A percentile compares a stretch with the other conserved stretches of the same genome.
Evolutionary conservation across 805 yeast species (phyloP).

Genomic region (Ogataea pilisensis): DNA sequence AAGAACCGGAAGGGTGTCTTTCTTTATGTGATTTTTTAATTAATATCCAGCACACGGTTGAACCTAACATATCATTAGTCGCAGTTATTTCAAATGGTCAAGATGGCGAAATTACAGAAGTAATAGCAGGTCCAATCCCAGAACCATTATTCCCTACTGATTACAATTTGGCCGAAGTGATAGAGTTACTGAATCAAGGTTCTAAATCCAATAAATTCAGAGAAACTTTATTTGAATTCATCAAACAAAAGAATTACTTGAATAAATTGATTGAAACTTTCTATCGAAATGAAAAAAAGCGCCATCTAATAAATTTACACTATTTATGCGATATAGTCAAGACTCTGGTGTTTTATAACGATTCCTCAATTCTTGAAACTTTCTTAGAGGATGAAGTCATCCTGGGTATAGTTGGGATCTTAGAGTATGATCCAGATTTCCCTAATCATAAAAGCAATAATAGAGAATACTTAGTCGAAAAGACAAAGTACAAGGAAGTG

Average conservation of each 20-base stretch:
- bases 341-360: constrained; percentile 67
- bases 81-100: constrained; percentile 51
- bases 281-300: constrained; percentile 48
- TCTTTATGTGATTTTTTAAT: constrained; percentile 77
- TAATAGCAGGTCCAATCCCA: constrained; percentile 74
- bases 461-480: constrained; percentile 56
- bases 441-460: constrained; percentile 79
- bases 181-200: constrained; percentile 56
- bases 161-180: constrained; percentile 48
- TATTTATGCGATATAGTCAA: constrained; percentile 70
- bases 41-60: constrained; percentile 56
- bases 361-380: constrained; percentile 53
- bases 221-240: constrained; percentile 51
- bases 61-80: constrained; percentile 65
- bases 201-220: constrained; percentile 61
- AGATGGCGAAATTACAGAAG: constrained; percentile 60
- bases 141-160: constrained; percentile 58
- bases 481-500: constrained; percentile 65
- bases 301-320: constrained; percentile 54
- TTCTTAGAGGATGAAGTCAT: constrained; percentile 50
- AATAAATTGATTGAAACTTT: constrained; percentile 49
- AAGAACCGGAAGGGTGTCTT: constrained; percentile 87
- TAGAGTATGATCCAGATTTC: constrained; percentile 88
- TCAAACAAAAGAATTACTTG: constrained; percentile 53
- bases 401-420: constrained; percentile 65